Conservation (phyloP, 2,329 filamentous ascomycete genomes). For the Chaetomium olivaceum region DNA sequence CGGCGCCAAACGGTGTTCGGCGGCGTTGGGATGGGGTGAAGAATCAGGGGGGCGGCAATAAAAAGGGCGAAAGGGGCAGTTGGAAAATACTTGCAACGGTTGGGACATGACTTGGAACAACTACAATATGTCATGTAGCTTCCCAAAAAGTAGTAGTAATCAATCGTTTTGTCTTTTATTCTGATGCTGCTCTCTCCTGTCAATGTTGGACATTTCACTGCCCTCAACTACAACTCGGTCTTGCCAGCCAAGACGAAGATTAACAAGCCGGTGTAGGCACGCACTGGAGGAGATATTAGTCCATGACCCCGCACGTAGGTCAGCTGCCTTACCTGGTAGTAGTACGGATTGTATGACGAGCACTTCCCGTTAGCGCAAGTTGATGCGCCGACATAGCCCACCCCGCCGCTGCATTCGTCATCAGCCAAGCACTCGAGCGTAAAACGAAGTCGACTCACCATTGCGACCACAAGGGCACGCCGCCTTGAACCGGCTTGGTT, state of each 20-base stretch:
- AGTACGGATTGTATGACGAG: conserved; percentile 22
- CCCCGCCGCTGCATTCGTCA: conserved; percentile 19
- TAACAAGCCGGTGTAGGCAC: neutral
- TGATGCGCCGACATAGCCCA: conserved; percentile 16
- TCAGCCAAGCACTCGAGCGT: neutral
- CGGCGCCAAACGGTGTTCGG: neutral
- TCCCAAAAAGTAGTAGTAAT: neutral
- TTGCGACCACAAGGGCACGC: conserved; percentile 10
- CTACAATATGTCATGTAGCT: too few species aligned
- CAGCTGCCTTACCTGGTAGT: conserved; percentile 17
- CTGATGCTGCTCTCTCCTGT: neutral
- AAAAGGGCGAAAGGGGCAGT: neutral
- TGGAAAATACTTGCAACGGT: too few species aligned
- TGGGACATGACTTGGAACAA: too few species aligned
- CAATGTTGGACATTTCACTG: neutral
- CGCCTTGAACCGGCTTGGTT: neutral
- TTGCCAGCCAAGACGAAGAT: neutral
- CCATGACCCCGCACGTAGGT: neutral
- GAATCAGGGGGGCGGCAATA: neutral
- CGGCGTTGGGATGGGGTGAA: neutral
- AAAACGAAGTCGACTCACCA: conserved; percentile 14
- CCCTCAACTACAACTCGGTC: neutral
- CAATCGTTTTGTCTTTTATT: neutral
- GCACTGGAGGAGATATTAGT: neutral
- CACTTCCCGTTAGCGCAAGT: conserved; percentile 19